Conservation (phyloP, 1,284 basidiomycete genomes). For the Cryptococcus wingfieldii region DNA sequence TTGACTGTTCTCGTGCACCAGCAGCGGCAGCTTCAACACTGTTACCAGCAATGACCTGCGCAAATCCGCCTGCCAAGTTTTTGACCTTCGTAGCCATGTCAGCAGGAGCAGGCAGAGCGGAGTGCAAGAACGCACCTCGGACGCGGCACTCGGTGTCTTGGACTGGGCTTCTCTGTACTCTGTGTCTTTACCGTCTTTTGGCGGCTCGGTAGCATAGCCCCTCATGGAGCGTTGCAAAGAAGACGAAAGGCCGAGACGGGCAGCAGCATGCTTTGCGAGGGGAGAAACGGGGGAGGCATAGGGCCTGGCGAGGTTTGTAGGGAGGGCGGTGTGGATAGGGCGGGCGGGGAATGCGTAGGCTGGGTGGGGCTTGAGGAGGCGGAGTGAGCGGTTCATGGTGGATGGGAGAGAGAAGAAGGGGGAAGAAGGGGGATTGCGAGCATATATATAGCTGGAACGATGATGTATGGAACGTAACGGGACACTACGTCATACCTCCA, state of each 20-base stretch:
- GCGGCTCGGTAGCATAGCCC: background rate
- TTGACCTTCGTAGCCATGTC: conserved; percentile 15
- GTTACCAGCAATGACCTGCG: conserved; percentile 33
- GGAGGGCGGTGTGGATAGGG: background rate
- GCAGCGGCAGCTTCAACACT: conserved; percentile 3
- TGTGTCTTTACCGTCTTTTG: conserved; percentile 1
- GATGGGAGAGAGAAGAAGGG: background rate
- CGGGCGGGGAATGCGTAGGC: conserved; percentile 5
- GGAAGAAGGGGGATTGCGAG: background rate
- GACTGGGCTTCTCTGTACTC: conserved; percentile 19
- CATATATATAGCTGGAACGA: background rate
- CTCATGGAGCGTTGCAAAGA: background rate
- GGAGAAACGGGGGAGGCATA: background rate
- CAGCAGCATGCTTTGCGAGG: background rate
- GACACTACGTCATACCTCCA: background rate
- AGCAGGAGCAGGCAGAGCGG: background rate
- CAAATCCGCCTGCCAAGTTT: conserved; percentile 25
- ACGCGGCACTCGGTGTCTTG: conserved; percentile 14
- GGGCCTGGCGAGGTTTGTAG: background rate
- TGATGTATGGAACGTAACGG: background rate
- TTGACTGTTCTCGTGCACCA: conserved; percentile 24
- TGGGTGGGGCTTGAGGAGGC: conserved; percentile 7
- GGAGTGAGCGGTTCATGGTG: conserved; percentile 19
- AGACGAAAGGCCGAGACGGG: background rate
- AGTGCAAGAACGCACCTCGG: conserved; percentile 20